These are phyloP conservation scores for Aureoboletus auriporus DNA, from an alignment of 768 basidiomycete genomes.

Conservation along the genomic window DNA sequence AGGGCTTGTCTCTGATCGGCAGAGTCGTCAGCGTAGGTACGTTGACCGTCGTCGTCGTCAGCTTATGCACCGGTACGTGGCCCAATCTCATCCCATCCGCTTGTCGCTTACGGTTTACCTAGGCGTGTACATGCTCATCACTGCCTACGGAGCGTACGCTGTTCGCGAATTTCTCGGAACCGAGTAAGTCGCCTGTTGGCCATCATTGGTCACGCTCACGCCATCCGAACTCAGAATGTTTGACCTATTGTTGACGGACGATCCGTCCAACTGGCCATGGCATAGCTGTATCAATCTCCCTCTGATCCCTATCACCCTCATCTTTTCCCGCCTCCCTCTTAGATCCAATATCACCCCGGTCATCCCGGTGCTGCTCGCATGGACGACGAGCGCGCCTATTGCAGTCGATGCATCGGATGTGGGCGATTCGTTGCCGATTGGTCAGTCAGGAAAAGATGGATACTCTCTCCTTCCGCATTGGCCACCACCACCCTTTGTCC, in stretches of 20 bases:
- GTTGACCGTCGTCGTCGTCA: constrained; percentile 45
- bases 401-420: not conserved
- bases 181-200: constrained; percentile 41
- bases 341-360: constrained; percentile 24
- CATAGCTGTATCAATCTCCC: constrained; percentile 74
- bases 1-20: constrained; percentile 46
- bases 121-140: constrained; percentile 49
- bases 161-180: constrained; percentile 64
- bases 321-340: constrained; percentile 54
- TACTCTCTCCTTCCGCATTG: constrained; percentile 37
- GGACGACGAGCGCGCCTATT: constrained; percentile 28
- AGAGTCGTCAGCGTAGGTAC: constrained; percentile 48
- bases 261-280: constrained; percentile 73
- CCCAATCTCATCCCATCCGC: not conserved
- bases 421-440: not conserved
- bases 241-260: constrained; percentile 58
- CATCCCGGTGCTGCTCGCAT: constrained; percentile 24
- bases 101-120: constrained; percentile 4
- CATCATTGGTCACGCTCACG: not conserved
- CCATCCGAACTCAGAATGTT: constrained; percentile 45
- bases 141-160: constrained; percentile 72
- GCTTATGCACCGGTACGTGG: constrained; percentile 59
- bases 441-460: constrained; percentile 8
- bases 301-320: constrained; percentile 62
- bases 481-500: constrained; percentile 60